Evolutionary conservation across 495 filamentous ascomycete species (phyloP).

Genomic region (Apodospora peruviana): DNA sequence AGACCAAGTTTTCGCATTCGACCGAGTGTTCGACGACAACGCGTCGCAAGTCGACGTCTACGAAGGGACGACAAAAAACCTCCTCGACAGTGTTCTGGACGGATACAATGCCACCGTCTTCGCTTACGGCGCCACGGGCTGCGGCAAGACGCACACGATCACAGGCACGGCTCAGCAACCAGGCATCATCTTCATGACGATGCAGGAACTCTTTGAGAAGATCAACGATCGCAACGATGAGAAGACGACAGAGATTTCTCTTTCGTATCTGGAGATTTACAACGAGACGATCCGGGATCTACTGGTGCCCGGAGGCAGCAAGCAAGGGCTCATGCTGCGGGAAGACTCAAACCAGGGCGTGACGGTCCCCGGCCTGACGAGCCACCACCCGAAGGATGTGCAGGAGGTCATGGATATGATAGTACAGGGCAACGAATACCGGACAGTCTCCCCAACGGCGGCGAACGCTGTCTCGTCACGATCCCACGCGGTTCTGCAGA

Average conservation of each 20-base stretch:
- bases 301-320: conserved; percentile 78
- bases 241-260: conserved; percentile 81
- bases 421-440: conserved; percentile 84
- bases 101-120: conserved; percentile 99
- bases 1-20: conserved; percentile 96
- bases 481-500: conserved; percentile 97
- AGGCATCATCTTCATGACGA: conserved; percentile 96
- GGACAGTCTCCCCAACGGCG: conserved; percentile 95
- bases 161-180: conserved; percentile 84
- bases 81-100: conserved; percentile 92
- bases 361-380: conserved; percentile 85
- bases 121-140: conserved; percentile 96
- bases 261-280: conserved; percentile 98
- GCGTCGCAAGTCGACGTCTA: conserved; percentile 91
- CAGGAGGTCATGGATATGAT: conserved; percentile 99
- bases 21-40: conserved; percentile 95
- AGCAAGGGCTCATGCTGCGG: conserved; percentile 83
- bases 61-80: conserved; percentile 80
- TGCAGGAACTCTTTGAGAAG: conserved; percentile 96
- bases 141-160: conserved; percentile 98
- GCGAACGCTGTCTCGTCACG: conserved; percentile 97
- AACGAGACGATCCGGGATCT: conserved; percentile 98
- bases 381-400: conserved; percentile 77
- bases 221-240: conserved; percentile 80
- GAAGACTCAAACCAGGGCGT: conserved; percentile 94